phyloP scores from a whole-genome alignment of 2,329 filamentous ascomycete species.

The Juglanconis sp. region DNA sequence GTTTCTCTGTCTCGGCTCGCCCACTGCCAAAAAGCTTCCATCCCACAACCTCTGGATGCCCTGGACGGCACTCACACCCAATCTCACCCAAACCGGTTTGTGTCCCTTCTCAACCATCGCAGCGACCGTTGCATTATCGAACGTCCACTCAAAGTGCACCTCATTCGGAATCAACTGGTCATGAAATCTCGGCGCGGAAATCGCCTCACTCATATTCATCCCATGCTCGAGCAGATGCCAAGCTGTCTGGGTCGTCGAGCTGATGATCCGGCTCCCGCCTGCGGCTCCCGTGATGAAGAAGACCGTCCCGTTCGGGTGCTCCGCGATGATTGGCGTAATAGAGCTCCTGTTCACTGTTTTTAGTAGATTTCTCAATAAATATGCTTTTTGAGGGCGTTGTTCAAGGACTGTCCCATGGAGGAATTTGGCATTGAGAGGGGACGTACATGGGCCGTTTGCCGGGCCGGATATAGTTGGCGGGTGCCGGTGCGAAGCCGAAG shows the following conservation, averaged over 20 bases:
- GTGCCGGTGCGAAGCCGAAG: constrained; percentile 80
- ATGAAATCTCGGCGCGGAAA: constrained; percentile 70
- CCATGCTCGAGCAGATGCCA: constrained; percentile 69
- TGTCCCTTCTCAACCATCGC: constrained; percentile 66
- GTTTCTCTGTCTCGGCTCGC: constrained; percentile 75
- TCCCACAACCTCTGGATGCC: constrained; percentile 63
- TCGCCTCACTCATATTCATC: constrained; percentile 58
- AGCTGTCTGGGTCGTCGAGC: constrained; percentile 73
- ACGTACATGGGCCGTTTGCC: constrained; percentile 69
- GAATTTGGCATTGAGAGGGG: too few species aligned
- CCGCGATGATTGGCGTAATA: constrained; percentile 75
- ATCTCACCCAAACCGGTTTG: constrained; percentile 69
- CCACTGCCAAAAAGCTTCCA: constrained; percentile 71
- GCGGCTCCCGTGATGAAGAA: constrained; percentile 74
- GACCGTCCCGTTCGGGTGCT: constrained; percentile 63
- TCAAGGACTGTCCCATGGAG: too few species aligned
- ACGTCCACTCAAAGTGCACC: constrained; percentile 68
- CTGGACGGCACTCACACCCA: constrained; percentile 69
- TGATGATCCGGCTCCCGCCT: constrained; percentile 82
- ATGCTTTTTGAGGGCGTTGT: too few species aligned
- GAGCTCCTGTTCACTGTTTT: constrained; percentile 47
- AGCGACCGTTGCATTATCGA: constrained; percentile 65
- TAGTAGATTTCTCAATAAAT: too few species aligned
- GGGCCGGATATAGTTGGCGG: constrained; percentile 76
- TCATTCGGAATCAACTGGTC: constrained; percentile 75